Percentiles rank a stretch among this genome's conserved stretches.
Evolutionary conservation across 805 yeast genomes (phyloP).

Genomic region (Barnettozyma wickerhamii): DNA sequence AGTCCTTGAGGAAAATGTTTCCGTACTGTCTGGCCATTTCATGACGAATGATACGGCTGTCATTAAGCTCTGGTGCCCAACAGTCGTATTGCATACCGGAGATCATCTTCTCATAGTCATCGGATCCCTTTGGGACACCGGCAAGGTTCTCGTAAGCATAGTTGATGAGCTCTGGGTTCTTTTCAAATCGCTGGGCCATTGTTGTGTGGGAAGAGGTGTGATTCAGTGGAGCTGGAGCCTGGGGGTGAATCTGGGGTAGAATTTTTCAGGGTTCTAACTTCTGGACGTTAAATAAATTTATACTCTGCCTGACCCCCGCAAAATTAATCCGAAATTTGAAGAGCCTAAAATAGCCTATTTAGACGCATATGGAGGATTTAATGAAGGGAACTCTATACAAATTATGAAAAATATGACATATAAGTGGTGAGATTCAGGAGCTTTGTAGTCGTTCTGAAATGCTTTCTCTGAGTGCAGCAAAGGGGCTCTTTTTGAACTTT

Average conservation of each 20-base stretch:
- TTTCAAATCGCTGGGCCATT: slow-evolving; percentile 27
- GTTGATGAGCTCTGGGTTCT: slow-evolving; percentile 18
- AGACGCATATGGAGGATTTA: too few species aligned
- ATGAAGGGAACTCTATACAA: too few species aligned
- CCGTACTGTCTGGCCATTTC: slow-evolving; percentile 26
- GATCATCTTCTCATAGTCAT: slow-evolving; percentile 14
- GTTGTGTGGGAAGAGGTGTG: neutral
- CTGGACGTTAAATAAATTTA: too few species aligned
- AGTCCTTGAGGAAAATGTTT: slow-evolving; percentile 24
- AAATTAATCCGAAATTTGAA: too few species aligned
- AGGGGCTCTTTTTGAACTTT: slow-evolving; percentile 55
- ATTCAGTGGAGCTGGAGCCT: neutral
- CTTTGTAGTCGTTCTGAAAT: slow-evolving; percentile 27
- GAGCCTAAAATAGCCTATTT: too few species aligned
- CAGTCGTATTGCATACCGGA: slow-evolving; percentile 9
- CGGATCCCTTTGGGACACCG: slow-evolving; percentile 19
- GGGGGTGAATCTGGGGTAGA: neutral
- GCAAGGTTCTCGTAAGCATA: slow-evolving; percentile 21
- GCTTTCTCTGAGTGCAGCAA: slow-evolving; percentile 60
- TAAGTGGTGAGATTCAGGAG: neutral
- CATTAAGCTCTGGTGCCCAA: slow-evolving; percentile 20
- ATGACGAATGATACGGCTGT: slow-evolving; percentile 25
- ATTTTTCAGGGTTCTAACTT: neutral
- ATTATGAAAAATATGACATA: neutral
- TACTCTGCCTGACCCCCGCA: too few species aligned